Base-by-base conservation (phyloP, 2,329 filamentous ascomycete species). In the Phialocephala sp. region DNA sequence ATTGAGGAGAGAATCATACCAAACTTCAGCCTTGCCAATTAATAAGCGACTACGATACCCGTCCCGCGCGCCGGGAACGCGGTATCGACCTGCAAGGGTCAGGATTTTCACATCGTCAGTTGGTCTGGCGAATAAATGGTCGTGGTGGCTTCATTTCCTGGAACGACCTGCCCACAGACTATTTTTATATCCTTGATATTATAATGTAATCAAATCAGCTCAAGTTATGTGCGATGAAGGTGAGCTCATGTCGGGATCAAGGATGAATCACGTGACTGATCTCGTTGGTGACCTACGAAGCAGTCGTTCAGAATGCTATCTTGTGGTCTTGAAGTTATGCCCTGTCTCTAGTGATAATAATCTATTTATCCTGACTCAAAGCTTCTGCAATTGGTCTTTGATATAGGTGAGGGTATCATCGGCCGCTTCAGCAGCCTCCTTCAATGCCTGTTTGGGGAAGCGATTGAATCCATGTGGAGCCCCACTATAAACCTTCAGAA, bases 401-500 rank as follows among this genome's bases (percentile, higher is more conserved):
- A 71, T 71, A 43, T 59, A 71, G 9, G 52, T 60, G 56, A 65
- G 65, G 1, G 67, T 72, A 67, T 74, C 69, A 20, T 52, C 64
- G 27, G 69, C 32, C 11, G 64, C 68, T 47, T 66, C 57, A 15
- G 60, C 58, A 2, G 68, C 69, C 60, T 70, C 71, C 35, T 69
- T 69, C 47, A 72, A 58, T 18, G 59, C 35, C 36, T 67, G 55
- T 0, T 9, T 5, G 1, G 68, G 60, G 57, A 74, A 71, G 5
- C 43, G 55, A 58, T 74, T 80, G 67, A 85, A 87, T 0, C 80
- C 84, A 77, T 87, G 85, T 20, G 83, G 78, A 9, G 81, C 83
- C 0, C 85, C 84, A n/a, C 80, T 80, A 71, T 81, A 85, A 18
- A 87, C 76, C 75, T 83, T 87, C 2, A 85, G 75, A 2, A 85